Percentiles rank a stretch among this genome's conserved stretches.
Evolutionary conservation across 495 filamentous ascomycete species (phyloP).

Genomic region (Tuber calosporum): DNA sequence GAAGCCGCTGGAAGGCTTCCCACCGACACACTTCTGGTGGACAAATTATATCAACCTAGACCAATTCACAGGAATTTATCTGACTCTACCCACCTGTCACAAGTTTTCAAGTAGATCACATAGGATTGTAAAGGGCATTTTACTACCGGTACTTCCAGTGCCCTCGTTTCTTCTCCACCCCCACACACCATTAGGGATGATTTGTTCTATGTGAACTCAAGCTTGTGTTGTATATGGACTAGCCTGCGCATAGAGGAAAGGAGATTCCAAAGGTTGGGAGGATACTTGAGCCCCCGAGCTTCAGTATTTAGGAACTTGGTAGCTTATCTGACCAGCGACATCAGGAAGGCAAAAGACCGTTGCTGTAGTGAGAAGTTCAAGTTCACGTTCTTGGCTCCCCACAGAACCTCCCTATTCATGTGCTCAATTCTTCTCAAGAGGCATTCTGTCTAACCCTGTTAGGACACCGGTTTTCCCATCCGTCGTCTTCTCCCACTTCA

Average conservation of each 20-base stretch:
- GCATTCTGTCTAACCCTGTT: slow-evolving; percentile 28
- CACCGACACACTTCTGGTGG: not conserved
- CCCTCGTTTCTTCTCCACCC: not conserved
- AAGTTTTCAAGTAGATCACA: not conserved
- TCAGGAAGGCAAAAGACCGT: no score
- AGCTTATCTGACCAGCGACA: no score
- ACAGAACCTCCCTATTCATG: not conserved
- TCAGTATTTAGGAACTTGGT: no score
- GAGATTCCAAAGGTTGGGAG: no score
- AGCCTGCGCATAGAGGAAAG: no score
- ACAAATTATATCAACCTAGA: not conserved
- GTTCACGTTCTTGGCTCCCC: no score
- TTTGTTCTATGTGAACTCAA: no score
- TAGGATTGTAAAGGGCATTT: not conserved
- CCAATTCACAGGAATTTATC: not conserved
- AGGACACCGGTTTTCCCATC: slow-evolving; percentile 30
- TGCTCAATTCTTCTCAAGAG: not conserved
- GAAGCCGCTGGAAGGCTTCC: not conserved
- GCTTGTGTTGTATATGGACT: no score
- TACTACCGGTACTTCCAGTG: no score
- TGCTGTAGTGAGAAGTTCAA: no score
- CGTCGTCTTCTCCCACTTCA: slow-evolving; percentile 18
- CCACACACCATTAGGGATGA: not conserved
- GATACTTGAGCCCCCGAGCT: no score
- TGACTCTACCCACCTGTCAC: not conserved